Evolutionary conservation across 306 rosid genomes (phyloP).

Genomic region (Cicer bijugum): DNA sequence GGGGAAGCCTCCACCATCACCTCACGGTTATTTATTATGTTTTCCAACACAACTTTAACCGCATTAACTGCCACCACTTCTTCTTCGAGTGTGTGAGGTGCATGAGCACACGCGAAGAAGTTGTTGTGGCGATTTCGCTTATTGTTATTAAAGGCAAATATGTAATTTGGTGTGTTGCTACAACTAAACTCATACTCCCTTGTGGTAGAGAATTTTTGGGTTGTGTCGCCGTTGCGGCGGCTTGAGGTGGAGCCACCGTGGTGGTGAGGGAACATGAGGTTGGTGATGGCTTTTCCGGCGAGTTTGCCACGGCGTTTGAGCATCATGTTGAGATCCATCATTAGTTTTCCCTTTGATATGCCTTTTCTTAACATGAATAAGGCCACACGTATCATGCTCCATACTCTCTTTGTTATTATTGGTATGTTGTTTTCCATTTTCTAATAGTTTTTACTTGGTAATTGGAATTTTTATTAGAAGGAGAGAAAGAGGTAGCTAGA

Average conservation of each 20-base stretch:
- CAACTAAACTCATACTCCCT: slow-evolving; percentile 95
- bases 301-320: slow-evolving; percentile 86
- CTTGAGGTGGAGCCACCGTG: slow-evolving; percentile 36
- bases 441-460: neutral
- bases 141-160: slow-evolving; percentile 44
- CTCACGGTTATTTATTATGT: slow-evolving; percentile 44
- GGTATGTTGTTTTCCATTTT: slow-evolving; percentile 60
- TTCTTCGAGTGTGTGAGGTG: slow-evolving; percentile 62
- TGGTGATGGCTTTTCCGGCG: slow-evolving; percentile 77
- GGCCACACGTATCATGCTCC: slow-evolving; percentile 68
- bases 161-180: slow-evolving; percentile 69
- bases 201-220: slow-evolving; percentile 41
- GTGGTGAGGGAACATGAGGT: slow-evolving; percentile 69
- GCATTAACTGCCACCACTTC: slow-evolving; percentile 52
- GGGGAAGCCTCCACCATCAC: slow-evolving; percentile 56
- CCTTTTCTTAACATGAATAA: slow-evolving; percentile 79
- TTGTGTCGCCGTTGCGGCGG: slow-evolving; percentile 22
- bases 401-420: slow-evolving; percentile 57
- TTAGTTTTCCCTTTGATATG: slow-evolving; percentile 69
- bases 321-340: slow-evolving; percentile 67
- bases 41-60: slow-evolving; percentile 56
- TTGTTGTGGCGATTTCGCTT: slow-evolving; percentile 55
- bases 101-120: slow-evolving; percentile 66
- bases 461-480: neutral
- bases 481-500: slow-evolving; percentile 12